Evolutionary conservation across 2,329 filamentous ascomycete genomes (phyloP).

Genomic region (Penicillium sp.): DNA sequence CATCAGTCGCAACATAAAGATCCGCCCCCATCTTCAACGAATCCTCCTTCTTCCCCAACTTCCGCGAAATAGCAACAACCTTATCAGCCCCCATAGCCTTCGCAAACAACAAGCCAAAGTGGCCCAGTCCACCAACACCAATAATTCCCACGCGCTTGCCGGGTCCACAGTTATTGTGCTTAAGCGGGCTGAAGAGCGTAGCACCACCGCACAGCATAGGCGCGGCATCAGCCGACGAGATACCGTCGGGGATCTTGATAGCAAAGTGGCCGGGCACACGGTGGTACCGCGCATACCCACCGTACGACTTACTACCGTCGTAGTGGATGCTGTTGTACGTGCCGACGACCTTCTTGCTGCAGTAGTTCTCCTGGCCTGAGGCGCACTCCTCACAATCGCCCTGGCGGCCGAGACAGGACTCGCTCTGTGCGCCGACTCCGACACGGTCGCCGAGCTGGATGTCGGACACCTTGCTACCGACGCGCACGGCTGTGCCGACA

Average conservation of each 20-base stretch:
- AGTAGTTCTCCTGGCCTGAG: constrained; percentile 41
- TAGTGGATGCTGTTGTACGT: constrained; percentile 35
- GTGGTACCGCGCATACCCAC: constrained; percentile 61
- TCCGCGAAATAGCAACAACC: constrained; percentile 57
- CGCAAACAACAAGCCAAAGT: constrained; percentile 70
- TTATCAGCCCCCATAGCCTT: constrained; percentile 69
- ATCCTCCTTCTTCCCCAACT: constrained; percentile 51
- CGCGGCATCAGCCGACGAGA: constrained; percentile 54
- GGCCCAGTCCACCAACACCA: constrained; percentile 70
- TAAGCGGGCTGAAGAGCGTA: constrained; percentile 69
- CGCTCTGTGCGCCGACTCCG: constrained; percentile 61
- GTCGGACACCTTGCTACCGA: constrained; percentile 46
- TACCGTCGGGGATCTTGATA: constrained; percentile 54
- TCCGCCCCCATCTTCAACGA: constrained; percentile 56
- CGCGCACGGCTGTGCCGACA: constrained; percentile 58
- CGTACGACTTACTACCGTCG: constrained; percentile 63
- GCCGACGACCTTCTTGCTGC: constrained; percentile 28
- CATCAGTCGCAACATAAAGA: constrained; percentile 55
- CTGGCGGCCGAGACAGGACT: constrained; percentile 49
- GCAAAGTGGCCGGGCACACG: constrained; percentile 59
- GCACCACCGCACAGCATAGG: constrained; percentile 79
- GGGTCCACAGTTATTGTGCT: constrained; percentile 65
- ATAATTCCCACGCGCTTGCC: constrained; percentile 71
- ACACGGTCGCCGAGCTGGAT: constrained; percentile 38
- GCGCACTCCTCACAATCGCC: constrained; percentile 55